phyloP scores from a whole-genome alignment of 345 rosid species.

The Hevea brasiliensis region DNA sequence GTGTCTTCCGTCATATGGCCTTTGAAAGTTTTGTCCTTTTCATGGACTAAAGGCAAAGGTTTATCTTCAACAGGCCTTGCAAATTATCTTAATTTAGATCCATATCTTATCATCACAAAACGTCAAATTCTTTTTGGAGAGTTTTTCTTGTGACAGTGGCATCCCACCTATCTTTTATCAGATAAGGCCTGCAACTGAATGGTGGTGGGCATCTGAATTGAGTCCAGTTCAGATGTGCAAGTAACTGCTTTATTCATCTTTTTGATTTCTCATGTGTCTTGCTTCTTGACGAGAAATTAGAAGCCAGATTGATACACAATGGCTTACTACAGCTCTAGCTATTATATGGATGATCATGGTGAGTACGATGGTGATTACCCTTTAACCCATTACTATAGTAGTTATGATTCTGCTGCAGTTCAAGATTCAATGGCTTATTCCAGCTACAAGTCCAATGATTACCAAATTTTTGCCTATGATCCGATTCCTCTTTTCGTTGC shows the following conservation, averaged over 20 bases:
- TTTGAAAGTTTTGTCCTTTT: background rate
- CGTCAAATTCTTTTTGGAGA: no score
- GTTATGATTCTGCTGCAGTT: constrained; percentile 17
- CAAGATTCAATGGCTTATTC: constrained; percentile 1
- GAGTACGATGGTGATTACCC: constrained; percentile 9
- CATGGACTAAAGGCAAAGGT: background rate
- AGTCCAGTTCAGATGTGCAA: no score
- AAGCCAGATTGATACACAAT: background rate
- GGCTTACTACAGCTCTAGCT: constrained; percentile 23
- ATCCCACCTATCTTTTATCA: no score
- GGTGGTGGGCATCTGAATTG: background rate
- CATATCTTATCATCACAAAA: background rate
- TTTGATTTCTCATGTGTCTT: background rate
- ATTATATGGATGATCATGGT: constrained; percentile 9
- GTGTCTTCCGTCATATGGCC: background rate
- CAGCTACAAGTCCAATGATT: constrained; percentile 5
- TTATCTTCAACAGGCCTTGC: background rate
- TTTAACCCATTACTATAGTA: background rate
- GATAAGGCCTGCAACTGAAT: no score
- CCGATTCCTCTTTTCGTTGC: constrained; percentile 12
- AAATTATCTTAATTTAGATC: background rate
- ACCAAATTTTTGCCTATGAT: no score
- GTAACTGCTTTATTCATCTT: background rate
- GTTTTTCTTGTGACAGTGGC: no score
- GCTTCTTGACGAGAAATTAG: background rate